phyloP scores from a whole-genome alignment of 495 filamentous ascomycete genomes.

The Trichoderma orchidacearum region DNA sequence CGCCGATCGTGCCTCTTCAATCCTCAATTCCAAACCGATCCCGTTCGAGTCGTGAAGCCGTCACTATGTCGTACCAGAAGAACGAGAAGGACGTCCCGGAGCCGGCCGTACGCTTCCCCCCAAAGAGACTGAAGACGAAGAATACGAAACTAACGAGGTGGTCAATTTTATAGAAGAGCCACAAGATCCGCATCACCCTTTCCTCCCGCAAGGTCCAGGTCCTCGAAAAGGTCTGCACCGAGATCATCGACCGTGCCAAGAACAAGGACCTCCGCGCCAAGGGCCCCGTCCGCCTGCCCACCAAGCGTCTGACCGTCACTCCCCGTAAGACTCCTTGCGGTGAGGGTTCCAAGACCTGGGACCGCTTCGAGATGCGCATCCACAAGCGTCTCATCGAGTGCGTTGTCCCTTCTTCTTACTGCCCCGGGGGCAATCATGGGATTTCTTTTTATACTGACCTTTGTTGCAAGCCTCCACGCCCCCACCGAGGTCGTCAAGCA shows the following conservation, averaged over 20 bases:
- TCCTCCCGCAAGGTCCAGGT: constrained; percentile 83
- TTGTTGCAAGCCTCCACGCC: constrained; percentile 62
- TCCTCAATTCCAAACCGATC: constrained; percentile 3
- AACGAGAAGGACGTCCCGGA: constrained; percentile 65
- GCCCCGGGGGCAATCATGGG: neutral
- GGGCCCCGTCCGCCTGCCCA: constrained; percentile 96
- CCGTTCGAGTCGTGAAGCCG: constrained; percentile 55
- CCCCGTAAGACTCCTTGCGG: constrained; percentile 84
- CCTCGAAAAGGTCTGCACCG: constrained; percentile 96
- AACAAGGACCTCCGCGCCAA: constrained; percentile 96
- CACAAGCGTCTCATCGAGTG: constrained; percentile 96
- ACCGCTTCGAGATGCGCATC: constrained; percentile 97
- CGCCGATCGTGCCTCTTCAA: constrained; percentile 7
- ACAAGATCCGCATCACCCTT: constrained; percentile 98
- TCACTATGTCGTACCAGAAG: constrained; percentile 91
- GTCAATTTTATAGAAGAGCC: constrained; percentile 56
- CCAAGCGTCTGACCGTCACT: constrained; percentile 92
- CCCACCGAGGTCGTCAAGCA: constrained; percentile 99
- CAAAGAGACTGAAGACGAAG: no score
- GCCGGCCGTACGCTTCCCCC: no score
- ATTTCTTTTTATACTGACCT: neutral
- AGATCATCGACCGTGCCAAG: constrained; percentile 98
- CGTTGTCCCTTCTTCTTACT: constrained; percentile 15
- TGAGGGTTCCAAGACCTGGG: constrained; percentile 99
- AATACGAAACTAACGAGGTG: neutral